Evolutionary conservation across 352 stramenopile genomes (phyloP).

Genomic region (Globisporangium orthogonon): DNA sequence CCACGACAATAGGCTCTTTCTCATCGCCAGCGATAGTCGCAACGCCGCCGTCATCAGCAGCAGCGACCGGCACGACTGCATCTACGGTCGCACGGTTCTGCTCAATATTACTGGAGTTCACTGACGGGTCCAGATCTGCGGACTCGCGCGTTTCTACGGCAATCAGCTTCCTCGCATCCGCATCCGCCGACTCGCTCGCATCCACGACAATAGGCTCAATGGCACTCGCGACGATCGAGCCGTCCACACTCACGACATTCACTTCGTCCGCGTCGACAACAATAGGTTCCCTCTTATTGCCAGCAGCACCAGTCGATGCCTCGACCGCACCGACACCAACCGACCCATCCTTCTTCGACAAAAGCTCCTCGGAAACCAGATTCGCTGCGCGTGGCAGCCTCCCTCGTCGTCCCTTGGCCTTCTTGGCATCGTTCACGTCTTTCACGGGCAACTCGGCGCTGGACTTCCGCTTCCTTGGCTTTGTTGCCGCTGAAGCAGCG

Average conservation of each 20-base stretch:
- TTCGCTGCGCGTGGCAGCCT: conserved; percentile 6
- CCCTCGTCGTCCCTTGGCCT: conserved; percentile 17
- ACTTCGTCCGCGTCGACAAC: not conserved
- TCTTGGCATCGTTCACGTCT: conserved; percentile 21
- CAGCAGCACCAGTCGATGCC: no score
- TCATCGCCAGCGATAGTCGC: not conserved
- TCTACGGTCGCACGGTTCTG: not conserved
- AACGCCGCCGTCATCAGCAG: not conserved
- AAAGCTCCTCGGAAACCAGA: no score
- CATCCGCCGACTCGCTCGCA: no score
- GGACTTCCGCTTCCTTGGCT: conserved; percentile 33
- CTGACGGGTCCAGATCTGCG: no score
- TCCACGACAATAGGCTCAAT: no score
- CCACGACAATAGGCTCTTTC: not conserved
- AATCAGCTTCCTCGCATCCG: no score
- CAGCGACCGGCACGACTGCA: not conserved
- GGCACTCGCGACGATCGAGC: no score
- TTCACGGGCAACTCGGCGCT: conserved; percentile 14
- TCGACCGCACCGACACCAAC: no score
- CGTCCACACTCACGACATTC: not conserved
- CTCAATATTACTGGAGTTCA: no score
- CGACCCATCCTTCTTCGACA: no score
- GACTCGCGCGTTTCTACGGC: no score
- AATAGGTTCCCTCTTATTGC: not conserved
- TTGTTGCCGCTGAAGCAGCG: not conserved